Percentiles rank a stretch among this genome's conserved stretches.
phyloP scores from a whole-genome alignment of 2,329 filamentous ascomycete species.

The Fusarium irregulare region DNA sequence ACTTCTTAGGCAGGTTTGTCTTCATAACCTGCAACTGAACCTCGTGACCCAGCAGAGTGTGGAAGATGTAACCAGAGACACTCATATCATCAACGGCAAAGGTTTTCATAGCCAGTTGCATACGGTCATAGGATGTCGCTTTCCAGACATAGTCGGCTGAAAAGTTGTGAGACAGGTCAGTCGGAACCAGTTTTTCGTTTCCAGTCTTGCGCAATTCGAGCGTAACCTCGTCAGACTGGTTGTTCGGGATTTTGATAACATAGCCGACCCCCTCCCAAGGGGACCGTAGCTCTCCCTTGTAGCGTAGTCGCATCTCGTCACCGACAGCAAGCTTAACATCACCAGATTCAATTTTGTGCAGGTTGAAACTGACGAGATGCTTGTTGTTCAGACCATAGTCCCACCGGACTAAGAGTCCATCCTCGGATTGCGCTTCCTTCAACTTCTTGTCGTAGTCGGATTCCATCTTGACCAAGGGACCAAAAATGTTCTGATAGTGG shows the following conservation, averaged over 20 bases:
- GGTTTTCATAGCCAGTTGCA: conserved; percentile 99
- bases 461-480: conserved; percentile 97
- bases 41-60: conserved; percentile 94
- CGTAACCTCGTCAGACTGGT: conserved; percentile 96
- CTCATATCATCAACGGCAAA: conserved; percentile 98
- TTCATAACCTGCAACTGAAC: conserved; percentile 96
- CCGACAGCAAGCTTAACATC: conserved; percentile 98
- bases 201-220: conserved; percentile 94
- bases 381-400: conserved; percentile 97
- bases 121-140: conserved; percentile 97
- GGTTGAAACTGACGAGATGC: conserved; percentile 92
- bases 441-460: conserved; percentile 99
- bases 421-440: conserved; percentile 97
- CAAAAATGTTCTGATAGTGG: conserved; percentile 99
- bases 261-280: conserved; percentile 99
- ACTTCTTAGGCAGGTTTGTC: conserved; percentile 94
- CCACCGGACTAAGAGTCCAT: conserved; percentile 94
- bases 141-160: conserved; percentile 99
- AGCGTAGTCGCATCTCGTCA: conserved; percentile 97
- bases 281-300: conserved; percentile 90
- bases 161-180: conserved; percentile 97
- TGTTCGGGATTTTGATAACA: conserved; percentile 99
- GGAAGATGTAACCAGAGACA: conserved; percentile 98
- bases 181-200: conserved; percentile 95
- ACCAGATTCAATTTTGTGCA: conserved; percentile 96